Base-by-base conservation (phyloP, 1,284 basidiomycete genomes). In the Boletus austroedulis region DNA sequence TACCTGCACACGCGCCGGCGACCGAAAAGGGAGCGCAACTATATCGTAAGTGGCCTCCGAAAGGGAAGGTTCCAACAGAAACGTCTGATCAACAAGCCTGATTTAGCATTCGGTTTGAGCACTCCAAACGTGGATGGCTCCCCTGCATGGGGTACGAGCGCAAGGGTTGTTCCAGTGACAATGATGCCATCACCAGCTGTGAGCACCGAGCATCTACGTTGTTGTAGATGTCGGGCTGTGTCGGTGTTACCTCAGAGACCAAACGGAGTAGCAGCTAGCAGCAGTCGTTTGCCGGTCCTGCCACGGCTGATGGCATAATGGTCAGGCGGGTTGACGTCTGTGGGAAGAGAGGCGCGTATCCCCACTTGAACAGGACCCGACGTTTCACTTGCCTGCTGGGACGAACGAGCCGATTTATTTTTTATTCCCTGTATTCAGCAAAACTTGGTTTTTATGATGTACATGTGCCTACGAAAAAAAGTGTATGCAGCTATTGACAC, bases 401-500 rank as follows among this genome's bases (percentile, higher is more conserved):
- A 38, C 36, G 17, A 38, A n/a, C n/a, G n/a, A n/a, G n/a, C n/a
- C n/a, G n/a, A n/a, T n/a, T n/a, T n/a, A 21, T 21, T 23, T 4
- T 44, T 45, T 45, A 47, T 66, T 45, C 9, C 5, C 56, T 56
- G 64, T 72, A 64, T 64, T 69, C 60, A 67, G 64, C 62, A 72
- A 62, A 68, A 58, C 60, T 65, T 70, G 59, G 60, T 70, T 62
- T 66, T 62, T 70, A 54, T 75, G 63, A 66, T 63, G 66, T 74
- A 75, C 69, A 74, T 62, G 69, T 74, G 72, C 73, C 66, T 67
- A 70, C 65, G 60, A 56, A 64, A 59, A 59, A 45, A 45, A 28
- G 26, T 66, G 67, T 71, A 74, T 73, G 71, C 68, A 60, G 61
- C 64, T 75, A 72, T 71, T 70, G 73, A 74, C 63, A 74, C 73